Base-by-base conservation (phyloP, 176 grass and related monocot species). In the Hyparrhenia diplandra region DNA sequence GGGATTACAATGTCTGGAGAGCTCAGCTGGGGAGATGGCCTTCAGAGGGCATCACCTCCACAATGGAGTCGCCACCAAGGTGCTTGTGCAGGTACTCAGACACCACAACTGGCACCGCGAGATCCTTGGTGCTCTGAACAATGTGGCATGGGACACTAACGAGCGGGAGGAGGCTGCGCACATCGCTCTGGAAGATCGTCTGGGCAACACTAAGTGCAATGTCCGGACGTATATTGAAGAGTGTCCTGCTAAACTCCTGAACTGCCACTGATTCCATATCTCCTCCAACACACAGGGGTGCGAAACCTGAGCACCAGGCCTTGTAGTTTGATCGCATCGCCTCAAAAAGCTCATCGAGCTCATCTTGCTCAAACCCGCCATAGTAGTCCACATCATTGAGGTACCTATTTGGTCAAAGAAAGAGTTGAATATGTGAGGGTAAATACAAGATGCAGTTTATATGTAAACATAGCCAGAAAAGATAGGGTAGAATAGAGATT, bases 221-320 rank as follows among this genome's bases (percentile, higher is more conserved):
- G 67, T 99, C 96, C 41, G 96, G 96, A 32, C 96, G 96, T 18
- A 99, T 99, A 43, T 99, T 99, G 79, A 99, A 99, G 17, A 95
- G 90, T 14, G 96, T 99, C 66, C 96, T 83, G 67, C 96, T 99
- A 59, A 99, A 99, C 80, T 99, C 96, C 84, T 99, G 96, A 75
- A 99, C 96, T 21, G 90, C 87, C 28, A 93, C 86, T 1, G 96
- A 99, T 54, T 95, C 92, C 92, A 99, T 91, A 43, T 99, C 96
- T 61, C 96, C 96, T 80, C 96, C 96, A 57, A 95, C 85, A 40
- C 71, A 79, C 4, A 99, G 76, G 68, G 96, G 96, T 5, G 96
- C 96, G 49, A 93, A 99, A 45, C 96, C 96, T 63, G 88, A 93
- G 39, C 87, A 90, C 96, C 96, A 99, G 61, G 90, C 96, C 82